Conservation (phyloP, 305 asterid genomes). For the Fraxinus ornus region DNA sequence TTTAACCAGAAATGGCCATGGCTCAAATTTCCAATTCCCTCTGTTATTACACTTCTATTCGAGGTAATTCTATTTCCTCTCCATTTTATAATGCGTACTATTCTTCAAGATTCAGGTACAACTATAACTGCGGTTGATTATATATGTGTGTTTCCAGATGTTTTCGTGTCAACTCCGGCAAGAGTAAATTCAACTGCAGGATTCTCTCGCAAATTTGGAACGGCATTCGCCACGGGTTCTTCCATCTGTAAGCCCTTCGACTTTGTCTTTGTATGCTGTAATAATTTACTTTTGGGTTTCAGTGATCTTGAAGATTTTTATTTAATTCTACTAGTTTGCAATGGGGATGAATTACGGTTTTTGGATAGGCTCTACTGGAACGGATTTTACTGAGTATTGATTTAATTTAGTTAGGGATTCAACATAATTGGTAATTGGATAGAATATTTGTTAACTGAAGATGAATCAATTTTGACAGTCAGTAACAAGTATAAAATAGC, state of each 20-base stretch:
- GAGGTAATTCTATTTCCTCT: slow-evolving; percentile 8
- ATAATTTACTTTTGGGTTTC: not conserved
- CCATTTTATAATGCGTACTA: not conserved
- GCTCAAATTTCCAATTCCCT: slow-evolving; percentile 23
- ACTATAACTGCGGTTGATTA: not conserved
- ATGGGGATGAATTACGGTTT: not conserved
- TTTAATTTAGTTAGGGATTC: not conserved
- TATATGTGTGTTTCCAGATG: not conserved
- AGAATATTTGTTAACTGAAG: not conserved
- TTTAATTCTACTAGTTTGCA: not conserved
- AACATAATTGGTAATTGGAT: not conserved
- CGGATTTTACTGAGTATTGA: not conserved
- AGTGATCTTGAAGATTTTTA: not conserved
- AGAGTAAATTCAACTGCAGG: not conserved
- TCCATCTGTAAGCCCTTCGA: slow-evolving; percentile 38
- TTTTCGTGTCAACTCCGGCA: not conserved
- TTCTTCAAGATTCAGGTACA: not conserved
- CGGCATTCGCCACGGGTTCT: slow-evolving; percentile 42
- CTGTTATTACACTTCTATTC: slow-evolving; percentile 19
- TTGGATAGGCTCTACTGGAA: not conserved
- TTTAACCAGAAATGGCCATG: slow-evolving; percentile 14
- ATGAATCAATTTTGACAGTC: not conserved
- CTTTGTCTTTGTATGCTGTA: not conserved
- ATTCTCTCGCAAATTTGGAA: slow-evolving; percentile 26
- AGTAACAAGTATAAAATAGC: not conserved